Conservation (phyloP, 1,284 basidiomycete species). For the Cutaneotrichosporon mucoides region DNA sequence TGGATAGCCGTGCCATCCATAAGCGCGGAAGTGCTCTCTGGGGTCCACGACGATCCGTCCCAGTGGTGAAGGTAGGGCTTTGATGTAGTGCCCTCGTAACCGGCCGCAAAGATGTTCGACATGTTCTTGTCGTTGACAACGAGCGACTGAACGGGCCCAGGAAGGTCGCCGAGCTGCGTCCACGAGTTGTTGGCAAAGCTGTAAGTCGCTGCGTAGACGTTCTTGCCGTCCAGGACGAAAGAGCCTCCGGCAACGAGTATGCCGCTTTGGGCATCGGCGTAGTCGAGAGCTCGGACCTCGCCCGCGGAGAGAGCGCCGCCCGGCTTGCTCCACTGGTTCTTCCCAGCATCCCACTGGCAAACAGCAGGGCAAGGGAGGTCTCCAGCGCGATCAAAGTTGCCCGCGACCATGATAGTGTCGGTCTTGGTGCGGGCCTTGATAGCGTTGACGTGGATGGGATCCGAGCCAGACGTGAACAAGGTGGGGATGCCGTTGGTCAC, state of each 20-base stretch:
- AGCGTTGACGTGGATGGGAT: conserved; percentile 64
- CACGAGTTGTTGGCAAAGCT: conserved; percentile 66
- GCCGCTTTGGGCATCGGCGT: conserved; percentile 53
- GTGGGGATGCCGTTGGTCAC: conserved; percentile 46
- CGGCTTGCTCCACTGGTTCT: conserved; percentile 72
- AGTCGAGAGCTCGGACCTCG: conserved; percentile 67
- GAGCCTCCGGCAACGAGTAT: conserved; percentile 68
- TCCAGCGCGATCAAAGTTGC: conserved; percentile 77
- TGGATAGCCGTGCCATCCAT: conserved; percentile 55
- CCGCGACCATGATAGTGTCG: conserved; percentile 72
- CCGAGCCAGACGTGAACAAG: conserved; percentile 52
- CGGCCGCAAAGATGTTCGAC: conserved; percentile 85
- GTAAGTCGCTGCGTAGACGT: conserved; percentile 68
- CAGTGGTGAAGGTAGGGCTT: conserved; percentile 72
- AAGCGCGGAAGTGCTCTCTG: conserved; percentile 55
- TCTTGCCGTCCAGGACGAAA: conserved; percentile 59
- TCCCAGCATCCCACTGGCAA: conserved; percentile 67
- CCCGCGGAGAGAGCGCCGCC: conserved; percentile 73
- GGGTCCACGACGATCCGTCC: conserved; percentile 71
- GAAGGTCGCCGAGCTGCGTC: conserved; percentile 63
- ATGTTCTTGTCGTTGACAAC: conserved; percentile 75
- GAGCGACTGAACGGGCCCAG: conserved; percentile 85
- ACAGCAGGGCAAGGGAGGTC: conserved; percentile 70
- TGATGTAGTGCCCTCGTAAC: conserved; percentile 62
- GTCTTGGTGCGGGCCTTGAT: conserved; percentile 65